Percentiles rank a stretch among this genome's conserved stretches.
Conservation (phyloP, 1,284 basidiomycete genomes). For the Pyrrhoderma lamaoense region DNA sequence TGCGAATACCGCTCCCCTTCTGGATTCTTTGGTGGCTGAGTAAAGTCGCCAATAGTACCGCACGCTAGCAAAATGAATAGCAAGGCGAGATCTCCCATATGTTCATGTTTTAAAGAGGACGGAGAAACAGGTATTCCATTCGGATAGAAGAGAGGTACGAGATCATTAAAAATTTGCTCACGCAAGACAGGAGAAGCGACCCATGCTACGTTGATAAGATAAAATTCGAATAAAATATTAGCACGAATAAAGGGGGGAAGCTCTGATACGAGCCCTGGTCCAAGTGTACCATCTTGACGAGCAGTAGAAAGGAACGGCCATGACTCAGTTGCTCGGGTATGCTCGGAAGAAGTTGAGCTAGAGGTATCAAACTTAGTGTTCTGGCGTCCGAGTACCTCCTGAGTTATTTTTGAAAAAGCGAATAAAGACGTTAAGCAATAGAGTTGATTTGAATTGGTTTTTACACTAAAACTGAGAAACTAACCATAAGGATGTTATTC, state of each 20-base stretch:
- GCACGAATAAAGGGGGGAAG: conserved; percentile 18
- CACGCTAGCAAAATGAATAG: conserved; percentile 18
- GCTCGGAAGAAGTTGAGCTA: conserved; percentile 8
- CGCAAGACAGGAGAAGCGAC: conserved; percentile 14
- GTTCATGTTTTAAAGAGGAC: neutral
- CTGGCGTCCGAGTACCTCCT: neutral
- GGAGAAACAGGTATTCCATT: conserved; percentile 2
- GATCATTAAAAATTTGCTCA: conserved; percentile 15
- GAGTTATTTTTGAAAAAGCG: neutral
- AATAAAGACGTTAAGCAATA: neutral
- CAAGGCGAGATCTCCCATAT: conserved; percentile 17
- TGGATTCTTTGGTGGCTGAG: conserved; percentile 15
- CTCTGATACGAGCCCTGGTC: conserved; percentile 13
- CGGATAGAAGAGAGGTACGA: conserved; percentile 17
- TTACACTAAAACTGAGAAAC: neutral
- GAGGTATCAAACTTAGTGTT: neutral
- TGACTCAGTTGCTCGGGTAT: conserved; percentile 2
- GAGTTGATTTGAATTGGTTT: neutral
- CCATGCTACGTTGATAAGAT: conserved; percentile 19
- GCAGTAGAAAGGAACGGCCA: conserved; percentile 15
- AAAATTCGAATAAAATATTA: conserved; percentile 18
- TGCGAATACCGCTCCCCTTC: conserved; percentile 14
- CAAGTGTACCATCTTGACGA: conserved; percentile 4
- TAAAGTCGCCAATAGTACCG: conserved; percentile 18
- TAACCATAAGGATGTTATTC: neutral